These are phyloP conservation scores for Porphyrellus cyaneotinctus DNA, from an alignment of 768 basidiomycete genomes.

Conservation along the genomic window DNA sequence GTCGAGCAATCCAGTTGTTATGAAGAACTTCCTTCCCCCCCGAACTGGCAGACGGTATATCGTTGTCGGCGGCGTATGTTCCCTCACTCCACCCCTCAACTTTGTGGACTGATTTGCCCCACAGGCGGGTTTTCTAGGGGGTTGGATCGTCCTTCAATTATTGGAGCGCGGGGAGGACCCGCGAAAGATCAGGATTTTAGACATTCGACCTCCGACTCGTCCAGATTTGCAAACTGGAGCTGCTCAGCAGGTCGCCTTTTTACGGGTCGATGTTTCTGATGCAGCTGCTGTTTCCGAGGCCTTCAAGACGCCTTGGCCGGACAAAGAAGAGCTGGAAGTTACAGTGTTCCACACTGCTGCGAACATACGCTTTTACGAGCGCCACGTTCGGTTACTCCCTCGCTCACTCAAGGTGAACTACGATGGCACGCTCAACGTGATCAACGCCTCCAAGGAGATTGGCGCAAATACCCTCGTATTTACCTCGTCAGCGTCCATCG, in stretches of 20 bases:
- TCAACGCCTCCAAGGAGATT: conserved; percentile 50
- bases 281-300: conserved; percentile 50
- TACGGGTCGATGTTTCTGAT: conserved; percentile 57
- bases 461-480: conserved; percentile 61
- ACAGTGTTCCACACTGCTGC: conserved; percentile 78
- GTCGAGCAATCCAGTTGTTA: conserved; percentile 31
- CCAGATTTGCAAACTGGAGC: conserved; percentile 51
- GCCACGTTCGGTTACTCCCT: conserved; percentile 44
- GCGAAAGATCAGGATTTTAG: conserved; percentile 58
- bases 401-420: conserved; percentile 63
- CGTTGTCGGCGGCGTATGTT: conserved; percentile 67
- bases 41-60: conserved; percentile 74
- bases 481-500: conserved; percentile 70
- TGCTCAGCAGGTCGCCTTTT: conserved; percentile 52
- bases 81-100: neutral
- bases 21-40: conserved; percentile 51
- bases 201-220: conserved; percentile 59
- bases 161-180: conserved; percentile 70
- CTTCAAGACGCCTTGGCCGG: conserved; percentile 63
- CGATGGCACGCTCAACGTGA: conserved; percentile 60
- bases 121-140: conserved; percentile 72
- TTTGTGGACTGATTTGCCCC: neutral
- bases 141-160: conserved; percentile 71
- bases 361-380: conserved; percentile 76
- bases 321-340: conserved; percentile 30